Conservation (phyloP, 306 rosid genomes). For the Alnus glutinosa region DNA sequence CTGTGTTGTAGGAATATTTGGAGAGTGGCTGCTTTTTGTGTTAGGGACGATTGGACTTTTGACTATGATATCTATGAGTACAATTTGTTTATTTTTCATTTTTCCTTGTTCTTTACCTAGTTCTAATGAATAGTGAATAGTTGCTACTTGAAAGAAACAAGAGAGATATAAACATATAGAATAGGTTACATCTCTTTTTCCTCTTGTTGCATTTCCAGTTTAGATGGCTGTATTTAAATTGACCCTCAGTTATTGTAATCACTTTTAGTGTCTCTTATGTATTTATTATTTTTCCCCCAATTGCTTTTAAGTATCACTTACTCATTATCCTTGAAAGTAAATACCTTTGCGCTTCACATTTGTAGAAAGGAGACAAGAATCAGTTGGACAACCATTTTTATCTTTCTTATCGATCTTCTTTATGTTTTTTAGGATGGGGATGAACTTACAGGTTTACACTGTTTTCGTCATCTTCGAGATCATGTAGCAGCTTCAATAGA, state of each 20-base stretch:
- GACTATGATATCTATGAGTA: neutral
- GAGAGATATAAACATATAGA: neutral
- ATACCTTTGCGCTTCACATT: conserved; percentile 13
- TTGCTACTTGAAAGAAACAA: neutral
- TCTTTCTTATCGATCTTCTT: conserved; percentile 28
- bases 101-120: neutral
- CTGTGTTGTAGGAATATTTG: neutral
- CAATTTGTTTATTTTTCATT: neutral
- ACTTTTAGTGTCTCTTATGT: neutral
- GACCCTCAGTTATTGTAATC: neutral
- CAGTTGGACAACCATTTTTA: neutral
- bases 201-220: neutral
- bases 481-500: conserved; percentile 83
- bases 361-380: conserved; percentile 18
- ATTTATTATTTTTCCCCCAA: neutral
- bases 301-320: neutral
- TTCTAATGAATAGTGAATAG: neutral
- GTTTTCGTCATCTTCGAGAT: conserved; percentile 96
- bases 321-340: neutral
- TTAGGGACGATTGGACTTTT: neutral
- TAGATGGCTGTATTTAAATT: neutral
- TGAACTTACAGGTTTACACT: conserved; percentile 95
- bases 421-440: conserved; percentile 77
- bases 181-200: neutral
- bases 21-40: neutral